These are phyloP conservation scores for Kuraishia hungarica DNA, from an alignment of 805 yeast genomes.

Conservation along the genomic window DNA sequence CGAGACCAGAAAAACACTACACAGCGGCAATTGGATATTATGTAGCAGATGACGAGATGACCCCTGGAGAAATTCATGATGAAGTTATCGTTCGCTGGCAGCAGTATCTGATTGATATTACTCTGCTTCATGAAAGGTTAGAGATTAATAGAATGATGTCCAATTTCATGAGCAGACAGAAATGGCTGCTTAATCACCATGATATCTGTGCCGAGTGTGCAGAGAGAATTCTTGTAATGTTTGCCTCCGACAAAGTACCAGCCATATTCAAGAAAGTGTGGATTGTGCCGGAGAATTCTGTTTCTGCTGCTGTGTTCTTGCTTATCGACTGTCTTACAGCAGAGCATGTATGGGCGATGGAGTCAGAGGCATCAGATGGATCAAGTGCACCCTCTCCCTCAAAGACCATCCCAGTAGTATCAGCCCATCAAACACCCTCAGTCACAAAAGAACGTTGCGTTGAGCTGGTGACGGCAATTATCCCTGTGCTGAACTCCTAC, in stretches of 20 bases:
- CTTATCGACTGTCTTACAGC: constrained; percentile 17
- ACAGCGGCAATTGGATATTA: background rate
- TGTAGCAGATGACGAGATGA: background rate
- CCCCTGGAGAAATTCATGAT: constrained; percentile 12
- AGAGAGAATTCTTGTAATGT: constrained; percentile 9
- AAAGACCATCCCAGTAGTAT: background rate
- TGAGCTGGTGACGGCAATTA: background rate
- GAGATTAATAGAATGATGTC: constrained; percentile 22
- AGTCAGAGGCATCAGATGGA: background rate
- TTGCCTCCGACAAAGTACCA: constrained; percentile 10
- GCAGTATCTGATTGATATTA: constrained; percentile 10
- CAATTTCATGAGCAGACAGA: constrained; percentile 13
- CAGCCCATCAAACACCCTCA: background rate
- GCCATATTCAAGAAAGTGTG: constrained; percentile 13
- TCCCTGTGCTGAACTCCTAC: constrained; percentile 14
- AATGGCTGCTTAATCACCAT: constrained; percentile 16
- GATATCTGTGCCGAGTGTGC: constrained; percentile 15
- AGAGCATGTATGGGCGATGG: background rate
- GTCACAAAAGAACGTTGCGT: background rate
- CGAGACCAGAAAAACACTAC: background rate
- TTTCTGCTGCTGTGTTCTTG: constrained; percentile 18
- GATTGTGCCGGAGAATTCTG: constrained; percentile 14
- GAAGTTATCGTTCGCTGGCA: constrained; percentile 8
- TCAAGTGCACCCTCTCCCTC: background rate
- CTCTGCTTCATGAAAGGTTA: constrained; percentile 14